These are phyloP conservation scores for Trichoderma koningiopsis DNA, from an alignment of 2,329 filamentous ascomycete species.

Conservation along the genomic window DNA sequence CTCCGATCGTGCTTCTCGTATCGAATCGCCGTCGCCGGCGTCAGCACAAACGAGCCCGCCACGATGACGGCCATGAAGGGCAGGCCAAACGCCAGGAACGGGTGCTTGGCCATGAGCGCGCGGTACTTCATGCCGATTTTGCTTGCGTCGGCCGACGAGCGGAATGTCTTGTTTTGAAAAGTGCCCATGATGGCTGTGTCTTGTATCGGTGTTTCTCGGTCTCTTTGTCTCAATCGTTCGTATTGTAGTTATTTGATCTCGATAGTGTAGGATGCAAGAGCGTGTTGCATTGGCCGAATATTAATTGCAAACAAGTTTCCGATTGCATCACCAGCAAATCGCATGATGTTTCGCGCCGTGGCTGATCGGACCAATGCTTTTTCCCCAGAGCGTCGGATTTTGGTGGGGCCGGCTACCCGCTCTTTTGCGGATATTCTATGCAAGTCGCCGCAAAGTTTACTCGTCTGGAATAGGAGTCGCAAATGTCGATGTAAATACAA, in stretches of 20 bases:
- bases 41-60: slow-evolving; percentile 89
- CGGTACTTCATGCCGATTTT: slow-evolving; percentile 78
- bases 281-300: neutral
- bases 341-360: slow-evolving; percentile 7
- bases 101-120: slow-evolving; percentile 70
- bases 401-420: slow-evolving; percentile 15
- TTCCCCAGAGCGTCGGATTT: slow-evolving; percentile 15
- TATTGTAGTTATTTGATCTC: neutral
- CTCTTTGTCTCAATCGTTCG: neutral
- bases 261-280: neutral
- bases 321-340: neutral
- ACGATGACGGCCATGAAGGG: slow-evolving; percentile 91
- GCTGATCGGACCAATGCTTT: slow-evolving; percentile 22
- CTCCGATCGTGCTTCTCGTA: slow-evolving; percentile 93
- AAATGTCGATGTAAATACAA: neutral
- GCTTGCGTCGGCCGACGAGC: slow-evolving; percentile 64
- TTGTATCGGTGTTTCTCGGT: neutral
- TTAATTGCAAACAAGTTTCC: neutral
- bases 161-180: slow-evolving; percentile 75
- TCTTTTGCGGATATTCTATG: neutral
- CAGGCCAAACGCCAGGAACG: slow-evolving; percentile 90
- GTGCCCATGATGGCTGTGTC: slow-evolving; percentile 35
- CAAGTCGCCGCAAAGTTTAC: neutral
- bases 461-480: neutral
- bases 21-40: slow-evolving; percentile 87